Evolutionary conservation across 495 filamentous ascomycete species (phyloP).

Genomic region (Trichoderma orchidacearum): DNA sequence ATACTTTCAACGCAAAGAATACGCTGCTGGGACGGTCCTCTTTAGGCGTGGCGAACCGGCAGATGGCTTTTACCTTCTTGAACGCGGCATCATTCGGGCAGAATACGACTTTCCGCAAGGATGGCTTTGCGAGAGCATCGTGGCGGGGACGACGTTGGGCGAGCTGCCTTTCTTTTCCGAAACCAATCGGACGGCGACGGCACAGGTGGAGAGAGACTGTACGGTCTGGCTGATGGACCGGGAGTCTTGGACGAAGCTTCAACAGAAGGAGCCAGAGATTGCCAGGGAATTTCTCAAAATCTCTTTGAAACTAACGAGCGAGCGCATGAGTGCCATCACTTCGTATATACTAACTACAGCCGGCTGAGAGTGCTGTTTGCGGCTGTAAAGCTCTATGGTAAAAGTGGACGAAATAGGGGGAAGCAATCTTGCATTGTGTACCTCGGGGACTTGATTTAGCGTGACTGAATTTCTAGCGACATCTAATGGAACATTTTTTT

Average conservation of each 20-base stretch:
- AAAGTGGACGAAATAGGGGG: too few relatives aligned
- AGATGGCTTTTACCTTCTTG: conserved; percentile 80
- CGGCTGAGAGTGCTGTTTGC: conserved; percentile 8
- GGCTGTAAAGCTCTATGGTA: too few relatives aligned
- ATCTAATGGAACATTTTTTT: not conserved
- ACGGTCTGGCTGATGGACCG: conserved; percentile 69
- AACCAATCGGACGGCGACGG: conserved; percentile 74
- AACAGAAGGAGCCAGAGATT: conserved; percentile 55
- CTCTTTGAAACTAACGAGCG: conserved; percentile 73
- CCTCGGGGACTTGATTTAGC: not conserved
- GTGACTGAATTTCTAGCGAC: not conserved
- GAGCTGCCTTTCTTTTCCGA: conserved; percentile 93
- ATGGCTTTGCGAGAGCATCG: conserved; percentile 76
- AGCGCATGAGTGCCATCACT: conserved; percentile 84
- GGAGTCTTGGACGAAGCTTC: conserved; percentile 55
- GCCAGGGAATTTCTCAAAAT: conserved; percentile 75
- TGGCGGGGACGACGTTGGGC: conserved; percentile 88
- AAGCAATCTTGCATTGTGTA: too few relatives aligned
- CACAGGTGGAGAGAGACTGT: conserved; percentile 65
- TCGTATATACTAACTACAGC: conserved; percentile 28
- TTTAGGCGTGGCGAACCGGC: conserved; percentile 59
- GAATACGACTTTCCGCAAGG: conserved; percentile 89
- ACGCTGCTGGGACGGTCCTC: conserved; percentile 52
- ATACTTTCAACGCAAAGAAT: conserved; percentile 58
- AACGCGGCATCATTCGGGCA: conserved; percentile 73